Evolutionary conservation across 2,329 filamentous ascomycete genomes (phyloP), one percentile per base, ranked within the genome.

Genomic region (Botrytis cinerea): DNA sequence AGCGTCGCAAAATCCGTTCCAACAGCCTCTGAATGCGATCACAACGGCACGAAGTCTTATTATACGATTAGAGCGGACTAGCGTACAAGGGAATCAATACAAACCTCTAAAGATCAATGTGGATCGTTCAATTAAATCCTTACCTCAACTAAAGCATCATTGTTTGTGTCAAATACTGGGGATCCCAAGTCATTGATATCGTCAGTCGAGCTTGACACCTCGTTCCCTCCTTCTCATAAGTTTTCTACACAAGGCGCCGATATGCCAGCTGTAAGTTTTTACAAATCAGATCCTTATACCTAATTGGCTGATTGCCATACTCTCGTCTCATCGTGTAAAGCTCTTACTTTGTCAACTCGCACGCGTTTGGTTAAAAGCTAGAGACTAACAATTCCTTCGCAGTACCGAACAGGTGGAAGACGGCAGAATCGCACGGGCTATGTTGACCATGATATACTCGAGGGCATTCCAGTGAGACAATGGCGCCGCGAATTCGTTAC

Each of bases 381-480:
- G 18, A 45, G 22, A 43, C 71, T 72, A 57, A 72, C 48, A 60
- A 54, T 72, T 57, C 38, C n/a, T 43, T n/a, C 28, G 69, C 70
- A 80, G 77, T 80, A 80, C 61, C 74, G 80, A 76, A 77, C 75
- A 45, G 74, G 67, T 54, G 72, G 72, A 61, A 75, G 80, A 63
- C 78, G 80, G n/a, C 76, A 79, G 62, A 81, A 80, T 70, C 78
- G 80, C n/a, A 75, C 76, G 28, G 78, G 78, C 40, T 74, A 76
- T 73, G 75, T 77, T 43, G 90, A 92, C 76, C 89, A 91, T 80
- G 91, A 92, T 84, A 75, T 80, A 25, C 80, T 79, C 32, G 81
- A 81, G 74, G 81, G 81, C 74, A 87, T 98, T 18, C 95, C 95
- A 25, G 92, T 98, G 73, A 92, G 94, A 80, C 94, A 97, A 87